Evolutionary conservation across 768 basidiomycete species (phyloP), one percentile per base, ranked within the genome.

Genomic region (Pisolithus orientalis): DNA sequence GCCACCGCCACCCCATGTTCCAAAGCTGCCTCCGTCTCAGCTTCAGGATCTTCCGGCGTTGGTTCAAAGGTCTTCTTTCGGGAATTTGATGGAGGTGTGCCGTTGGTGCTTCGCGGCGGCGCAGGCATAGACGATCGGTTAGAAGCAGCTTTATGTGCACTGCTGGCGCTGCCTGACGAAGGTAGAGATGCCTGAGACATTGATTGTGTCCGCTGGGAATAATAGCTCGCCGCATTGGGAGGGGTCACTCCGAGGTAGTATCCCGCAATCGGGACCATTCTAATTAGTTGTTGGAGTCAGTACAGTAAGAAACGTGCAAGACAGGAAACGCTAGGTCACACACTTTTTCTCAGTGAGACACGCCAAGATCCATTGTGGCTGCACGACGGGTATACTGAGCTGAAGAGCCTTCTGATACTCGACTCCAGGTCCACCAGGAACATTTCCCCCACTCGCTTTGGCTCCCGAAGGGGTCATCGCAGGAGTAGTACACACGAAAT

Each of bases 391-490:
- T 53, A 98, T 91, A 52, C 90, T 94, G 43, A 94, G 75, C 68
- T 94, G 92, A 51, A 94, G 70, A 3, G 95, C 96, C n/a, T 93
- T 82, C 63, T 97, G 93, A 65, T 97, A 98, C 60, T 94, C 90
- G 6, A 89, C 84, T 0, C 87, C 87, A 0, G 92, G 88, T n/a
- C 65, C 67, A 2, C 82, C 80, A 14, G 76, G 71, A 10, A 73
- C 70, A 1, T 73, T 64, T 51, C 74, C 78, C 1, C 84, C 82
- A 8, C 76, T 73, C 0, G 76, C 76, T 52, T 73, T 76, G 9
- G 82, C 82, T 31, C 80, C 85, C 9, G 67, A 60, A 0, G 83
- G 80, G 0, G 82, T 84, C 9, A 82, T 78, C 1, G 84, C 86
- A 3, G 94, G 92, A 0, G 89, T 92, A 16, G 93, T 95, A 65